These are phyloP conservation scores for Peronospora belbahrii DNA, from an alignment of 352 stramenopile species.

Conservation along the genomic window DNA sequence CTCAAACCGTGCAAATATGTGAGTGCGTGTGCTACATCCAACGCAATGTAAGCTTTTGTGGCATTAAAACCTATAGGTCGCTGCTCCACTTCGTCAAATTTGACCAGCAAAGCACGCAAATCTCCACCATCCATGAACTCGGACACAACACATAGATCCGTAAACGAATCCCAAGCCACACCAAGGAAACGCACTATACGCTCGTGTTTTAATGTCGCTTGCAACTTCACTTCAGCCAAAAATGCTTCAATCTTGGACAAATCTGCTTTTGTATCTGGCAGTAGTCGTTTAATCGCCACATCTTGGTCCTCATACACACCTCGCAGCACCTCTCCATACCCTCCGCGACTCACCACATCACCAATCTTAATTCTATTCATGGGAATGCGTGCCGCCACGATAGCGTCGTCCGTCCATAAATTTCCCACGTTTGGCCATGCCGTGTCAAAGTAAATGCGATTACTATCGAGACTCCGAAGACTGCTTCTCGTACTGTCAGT, in stretches of 20 bases:
- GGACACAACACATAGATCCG: slow-evolving; percentile 32
- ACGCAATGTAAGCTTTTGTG: slow-evolving; percentile 40
- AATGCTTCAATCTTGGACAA: slow-evolving; percentile 44
- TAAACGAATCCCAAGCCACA: slow-evolving; percentile 34
- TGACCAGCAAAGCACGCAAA: slow-evolving; percentile 28
- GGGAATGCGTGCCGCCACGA: slow-evolving; percentile 40
- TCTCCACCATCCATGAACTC: slow-evolving; percentile 44
- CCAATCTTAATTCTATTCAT: slow-evolving; percentile 33
- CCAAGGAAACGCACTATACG: slow-evolving; percentile 32
- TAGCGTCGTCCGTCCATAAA: slow-evolving; percentile 41
- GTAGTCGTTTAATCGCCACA: slow-evolving; percentile 46
- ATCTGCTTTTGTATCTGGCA: slow-evolving; percentile 32
- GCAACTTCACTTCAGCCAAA: slow-evolving; percentile 42
- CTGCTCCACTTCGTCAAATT: slow-evolving; percentile 20
- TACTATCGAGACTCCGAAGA: slow-evolving; percentile 10
- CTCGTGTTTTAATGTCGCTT: slow-evolving; percentile 26
- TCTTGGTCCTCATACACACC: slow-evolving; percentile 28
- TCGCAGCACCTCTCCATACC: slow-evolving; percentile 39
- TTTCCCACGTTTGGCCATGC: slow-evolving; percentile 14
- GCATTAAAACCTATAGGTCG: slow-evolving; percentile 29
- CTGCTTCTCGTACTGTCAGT: slow-evolving; percentile 17
- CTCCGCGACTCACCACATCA: slow-evolving; percentile 35
- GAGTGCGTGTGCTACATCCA: slow-evolving; percentile 50
- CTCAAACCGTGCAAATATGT: slow-evolving; percentile 54
- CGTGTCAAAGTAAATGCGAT: slow-evolving; percentile 16